Evolutionary conservation across 75 land plant genomes (phyloP), one percentile per base, ranked within the genome.

Genomic region (Pinus taeda): DNA sequence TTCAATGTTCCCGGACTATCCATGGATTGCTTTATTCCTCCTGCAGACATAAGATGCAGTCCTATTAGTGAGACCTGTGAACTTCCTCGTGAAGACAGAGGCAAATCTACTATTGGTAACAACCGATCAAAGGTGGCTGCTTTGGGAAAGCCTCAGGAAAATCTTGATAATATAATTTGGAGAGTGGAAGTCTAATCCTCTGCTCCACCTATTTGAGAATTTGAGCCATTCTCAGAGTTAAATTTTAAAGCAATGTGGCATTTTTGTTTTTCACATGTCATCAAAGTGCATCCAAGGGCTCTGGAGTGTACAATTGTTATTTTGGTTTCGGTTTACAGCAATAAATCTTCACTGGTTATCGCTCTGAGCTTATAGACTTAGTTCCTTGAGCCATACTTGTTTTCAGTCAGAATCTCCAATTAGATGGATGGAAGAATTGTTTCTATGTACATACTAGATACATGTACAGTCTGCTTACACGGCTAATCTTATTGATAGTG

Each of bases 1-100:
- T 84, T 87, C 81, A 85, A 87, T 70, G 84, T 87, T 6, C 81
- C 66, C 0, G 89, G 89, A 30, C 76, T 87, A 1, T 84, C 87
- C 13, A 59, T 73, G 79, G 87, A 87, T 42, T 84, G 81, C 42
- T 87, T 87, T 59, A 67, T 87, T 3, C 89, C 89, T 59, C 89
- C 89, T 8, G 74, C 79, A 22, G 86, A 87, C 75, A 61, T 90
- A 36, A 83, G 82, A 70, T 75, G 77, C 24, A 78, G 76, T 1
- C 81, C 83, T 20, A 57, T 83, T 13, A 67, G 81, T 57, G 92
- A 87, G 39, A 22, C 81, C 11, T 83, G 79, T 74, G 89, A 90
- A 71, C 78, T 86, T 4, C 79, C 87, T 59, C 83, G 77, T 3
- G 83, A 78, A 62, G 91, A 84, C 61, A 81, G 77, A 69, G 89